phyloP scores from a whole-genome alignment of 169 alveolate species.

The Hepatocystis sp. region DNA sequence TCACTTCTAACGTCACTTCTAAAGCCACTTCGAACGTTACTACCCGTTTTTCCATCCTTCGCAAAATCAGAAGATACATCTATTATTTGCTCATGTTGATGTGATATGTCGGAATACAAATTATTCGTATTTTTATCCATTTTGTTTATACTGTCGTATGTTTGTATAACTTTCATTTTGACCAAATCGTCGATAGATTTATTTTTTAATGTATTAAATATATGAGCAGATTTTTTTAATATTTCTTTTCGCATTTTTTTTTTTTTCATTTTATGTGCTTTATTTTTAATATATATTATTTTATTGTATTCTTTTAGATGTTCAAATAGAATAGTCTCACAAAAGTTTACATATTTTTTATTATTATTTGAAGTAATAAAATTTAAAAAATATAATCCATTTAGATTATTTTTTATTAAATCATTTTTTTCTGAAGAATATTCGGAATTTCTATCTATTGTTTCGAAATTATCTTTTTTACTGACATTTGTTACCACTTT shows the following conservation, averaged over 20 bases:
- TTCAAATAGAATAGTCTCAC: slow-evolving; percentile 46
- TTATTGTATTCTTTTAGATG: slow-evolving; percentile 48
- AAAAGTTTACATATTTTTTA: slow-evolving; percentile 17
- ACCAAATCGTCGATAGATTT: slow-evolving; percentile 68
- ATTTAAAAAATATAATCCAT: slow-evolving; percentile 44
- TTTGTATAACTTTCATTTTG: slow-evolving; percentile 64
- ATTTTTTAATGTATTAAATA: slow-evolving; percentile 65
- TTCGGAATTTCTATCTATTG: slow-evolving; percentile 3
- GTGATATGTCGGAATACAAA: slow-evolving; percentile 10
- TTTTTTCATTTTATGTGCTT: slow-evolving; percentile 55
- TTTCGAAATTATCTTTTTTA: neutral
- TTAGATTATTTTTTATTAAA: slow-evolving; percentile 36
- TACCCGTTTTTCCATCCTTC: neutral
- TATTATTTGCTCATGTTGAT: slow-evolving; percentile 13
- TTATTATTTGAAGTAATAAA: slow-evolving; percentile 67
- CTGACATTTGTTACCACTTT: no score
- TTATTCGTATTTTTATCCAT: slow-evolving; percentile 18
- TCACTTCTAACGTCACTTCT: no score
- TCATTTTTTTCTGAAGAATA: neutral
- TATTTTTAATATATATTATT: slow-evolving; percentile 54
- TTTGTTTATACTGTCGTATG: slow-evolving; percentile 22
- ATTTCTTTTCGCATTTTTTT: slow-evolving; percentile 74
- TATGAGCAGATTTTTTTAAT: slow-evolving; percentile 58
- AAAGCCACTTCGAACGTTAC: neutral
- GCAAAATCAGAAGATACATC: slow-evolving; percentile 10